These are phyloP conservation scores for Phytophthora parvispora DNA, from an alignment of 352 stramenopile species.

Conservation along the genomic window DNA sequence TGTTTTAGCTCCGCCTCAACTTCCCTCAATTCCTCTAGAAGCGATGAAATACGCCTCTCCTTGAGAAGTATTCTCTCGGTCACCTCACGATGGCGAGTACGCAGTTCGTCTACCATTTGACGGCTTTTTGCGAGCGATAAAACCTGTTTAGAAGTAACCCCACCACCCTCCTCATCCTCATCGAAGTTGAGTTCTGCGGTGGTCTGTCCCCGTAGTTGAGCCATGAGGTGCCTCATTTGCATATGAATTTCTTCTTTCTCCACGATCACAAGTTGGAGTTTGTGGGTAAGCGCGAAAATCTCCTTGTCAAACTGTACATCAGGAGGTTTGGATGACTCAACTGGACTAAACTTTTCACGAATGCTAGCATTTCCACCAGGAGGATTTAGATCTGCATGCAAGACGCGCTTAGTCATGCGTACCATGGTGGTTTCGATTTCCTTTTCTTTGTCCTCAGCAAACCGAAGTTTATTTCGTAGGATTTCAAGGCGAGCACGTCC, in stretches of 20 bases:
- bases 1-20: slow-evolving; percentile 66
- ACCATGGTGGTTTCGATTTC: slow-evolving; percentile 82
- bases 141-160: slow-evolving; percentile 20
- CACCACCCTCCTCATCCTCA: slow-evolving; percentile 7
- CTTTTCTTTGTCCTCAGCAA: slow-evolving; percentile 73
- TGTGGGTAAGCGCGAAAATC: slow-evolving; percentile 80
- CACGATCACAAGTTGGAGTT: slow-evolving; percentile 78
- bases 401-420: slow-evolving; percentile 74
- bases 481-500: slow-evolving; percentile 64
- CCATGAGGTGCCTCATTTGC: slow-evolving; percentile 74
- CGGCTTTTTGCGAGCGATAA: slow-evolving; percentile 50
- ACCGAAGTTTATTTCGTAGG: slow-evolving; percentile 63
- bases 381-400: slow-evolving; percentile 53
- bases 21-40: slow-evolving; percentile 69
- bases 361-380: slow-evolving; percentile 16
- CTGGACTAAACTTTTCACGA: slow-evolving; percentile 30
- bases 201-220: slow-evolving; percentile 34
- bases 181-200: slow-evolving; percentile 7
- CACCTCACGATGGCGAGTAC: slow-evolving; percentile 55
- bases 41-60: slow-evolving; percentile 52
- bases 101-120: slow-evolving; percentile 51
- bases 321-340: slow-evolving; percentile 13
- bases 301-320: slow-evolving; percentile 76
- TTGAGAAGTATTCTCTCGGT: slow-evolving; percentile 63
- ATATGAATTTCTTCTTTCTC: slow-evolving; percentile 83